A percentile compares a stretch with the other conserved stretches of the same genome.
phyloP scores from a whole-genome alignment of 768 basidiomycete species.

The Gyrodon lividus region DNA sequence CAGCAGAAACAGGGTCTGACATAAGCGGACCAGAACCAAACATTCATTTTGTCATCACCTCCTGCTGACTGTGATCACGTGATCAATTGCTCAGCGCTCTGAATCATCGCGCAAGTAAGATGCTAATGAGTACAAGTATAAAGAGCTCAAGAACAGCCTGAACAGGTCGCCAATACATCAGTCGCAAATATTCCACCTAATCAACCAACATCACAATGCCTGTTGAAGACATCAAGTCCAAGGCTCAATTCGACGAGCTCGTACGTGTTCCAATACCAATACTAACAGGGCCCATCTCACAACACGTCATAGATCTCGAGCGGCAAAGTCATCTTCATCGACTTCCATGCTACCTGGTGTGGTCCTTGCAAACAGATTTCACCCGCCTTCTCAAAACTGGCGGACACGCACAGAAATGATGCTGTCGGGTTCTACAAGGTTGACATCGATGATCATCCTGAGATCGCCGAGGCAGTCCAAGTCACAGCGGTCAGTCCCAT shows the following conservation, averaged over 20 bases:
- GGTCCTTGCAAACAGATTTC: slow-evolving; percentile 17
- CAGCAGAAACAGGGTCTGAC: no score
- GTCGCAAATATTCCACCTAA: no score
- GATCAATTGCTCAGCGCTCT: no score
- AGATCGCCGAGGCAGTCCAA: slow-evolving; percentile 49
- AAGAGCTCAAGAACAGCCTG: no score
- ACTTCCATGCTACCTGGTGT: slow-evolving; percentile 24
- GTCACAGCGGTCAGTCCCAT: slow-evolving; percentile 50
- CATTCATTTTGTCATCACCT: no score
- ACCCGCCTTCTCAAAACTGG: slow-evolving; percentile 9
- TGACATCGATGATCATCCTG: slow-evolving; percentile 56
- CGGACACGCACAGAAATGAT: slow-evolving; percentile 1
- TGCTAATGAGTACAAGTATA: no score
- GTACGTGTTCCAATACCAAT: slow-evolving; percentile 6
- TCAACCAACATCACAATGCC: background rate
- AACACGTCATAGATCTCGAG: slow-evolving; percentile 1
- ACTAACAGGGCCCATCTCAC: no score
- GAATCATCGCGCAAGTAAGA: no score
- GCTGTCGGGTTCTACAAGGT: slow-evolving; percentile 66
- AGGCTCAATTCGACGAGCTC: background rate
- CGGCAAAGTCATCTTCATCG: slow-evolving; percentile 13
- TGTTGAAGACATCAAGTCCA: background rate
- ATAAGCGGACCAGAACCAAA: no score
- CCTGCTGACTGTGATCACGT: no score
- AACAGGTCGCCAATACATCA: no score